A percentile compares a stretch with the other conserved stretches of the same genome.
These are phyloP conservation scores for Boechera divaricarpa DNA, from an alignment of 345 rosid species.

Conservation along the genomic window DNA sequence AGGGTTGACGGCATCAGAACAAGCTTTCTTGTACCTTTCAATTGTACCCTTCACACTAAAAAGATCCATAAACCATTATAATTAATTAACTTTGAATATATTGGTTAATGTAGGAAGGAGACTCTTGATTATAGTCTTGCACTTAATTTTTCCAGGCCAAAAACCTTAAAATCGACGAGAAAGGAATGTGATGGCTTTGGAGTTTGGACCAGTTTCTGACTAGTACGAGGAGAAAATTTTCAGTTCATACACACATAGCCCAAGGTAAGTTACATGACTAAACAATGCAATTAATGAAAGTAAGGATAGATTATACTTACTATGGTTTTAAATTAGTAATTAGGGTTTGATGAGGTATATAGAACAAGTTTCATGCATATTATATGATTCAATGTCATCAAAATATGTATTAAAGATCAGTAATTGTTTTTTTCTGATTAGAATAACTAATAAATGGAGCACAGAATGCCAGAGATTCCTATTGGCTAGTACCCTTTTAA, in stretches of 20 bases:
- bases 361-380: not conserved
- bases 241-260: slow-evolving; percentile 11
- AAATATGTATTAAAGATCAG: not conserved
- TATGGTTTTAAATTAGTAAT: slow-evolving; percentile 13
- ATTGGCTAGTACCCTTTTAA: slow-evolving; percentile 38
- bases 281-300: not conserved
- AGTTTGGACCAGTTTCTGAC: slow-evolving; percentile 21
- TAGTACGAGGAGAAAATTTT: not conserved
- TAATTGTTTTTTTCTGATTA: too few species aligned
- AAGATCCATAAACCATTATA: not conserved
- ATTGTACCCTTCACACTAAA: slow-evolving; percentile 81
- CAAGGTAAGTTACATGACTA: not conserved
- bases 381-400: slow-evolving; percentile 14
- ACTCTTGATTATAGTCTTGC: not conserved
- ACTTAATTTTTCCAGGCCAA: not conserved
- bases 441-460: slow-evolving; percentile 24
- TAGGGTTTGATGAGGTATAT: not conserved
- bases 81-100: not conserved
- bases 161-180: slow-evolving; percentile 35
- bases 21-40: slow-evolving; percentile 88
- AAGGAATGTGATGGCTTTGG: slow-evolving; percentile 23
- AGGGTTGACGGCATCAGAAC: slow-evolving; percentile 60
- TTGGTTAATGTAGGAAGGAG: slow-evolving; percentile 4
- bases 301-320: not conserved
- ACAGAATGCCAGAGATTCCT: slow-evolving; percentile 33